These are phyloP conservation scores for Lagenidium sp. DNA, from an alignment of 352 stramenopile genomes.

Conservation along the genomic window DNA sequence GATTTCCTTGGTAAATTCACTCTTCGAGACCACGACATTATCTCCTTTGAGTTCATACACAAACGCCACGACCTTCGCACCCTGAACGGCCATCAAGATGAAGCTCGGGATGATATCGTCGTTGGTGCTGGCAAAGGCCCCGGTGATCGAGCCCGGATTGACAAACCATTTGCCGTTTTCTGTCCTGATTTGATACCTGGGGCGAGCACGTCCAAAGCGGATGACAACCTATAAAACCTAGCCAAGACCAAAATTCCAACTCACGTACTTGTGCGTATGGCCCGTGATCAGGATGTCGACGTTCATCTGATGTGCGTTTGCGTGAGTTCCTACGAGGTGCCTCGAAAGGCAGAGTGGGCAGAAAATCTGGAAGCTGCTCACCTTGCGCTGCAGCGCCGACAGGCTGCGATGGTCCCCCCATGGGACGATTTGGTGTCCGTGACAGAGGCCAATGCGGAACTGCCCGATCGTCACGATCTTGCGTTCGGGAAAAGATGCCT, in stretches of 20 bases:
- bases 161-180: conserved; percentile 95
- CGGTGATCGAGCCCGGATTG: conserved; percentile 97
- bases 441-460: conserved; percentile 96
- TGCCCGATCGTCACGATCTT: conserved; percentile 95
- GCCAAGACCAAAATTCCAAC: no score
- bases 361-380: no score
- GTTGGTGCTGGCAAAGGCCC: conserved; percentile 84
- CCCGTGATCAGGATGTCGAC: conserved; percentile 97
- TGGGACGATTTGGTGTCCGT: conserved; percentile 95
- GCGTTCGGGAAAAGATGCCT: conserved; percentile 87
- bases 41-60: conserved; percentile 91
- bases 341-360: no score
- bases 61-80: conserved; percentile 94
- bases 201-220: background rate
- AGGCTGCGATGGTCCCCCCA: conserved; percentile 87
- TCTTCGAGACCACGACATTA: conserved; percentile 85
- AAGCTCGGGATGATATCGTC: conserved; percentile 91
- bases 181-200: conserved; percentile 82
- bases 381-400: conserved; percentile 83
- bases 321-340: no score
- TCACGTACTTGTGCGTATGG: conserved; percentile 90
- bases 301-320: conserved; percentile 94
- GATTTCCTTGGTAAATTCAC: conserved; percentile 74
- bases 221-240: no score
- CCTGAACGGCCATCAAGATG: conserved; percentile 97